phyloP scores from a whole-genome alignment of 768 basidiomycete genomes.

The Collybiopsis luxurians region DNA sequence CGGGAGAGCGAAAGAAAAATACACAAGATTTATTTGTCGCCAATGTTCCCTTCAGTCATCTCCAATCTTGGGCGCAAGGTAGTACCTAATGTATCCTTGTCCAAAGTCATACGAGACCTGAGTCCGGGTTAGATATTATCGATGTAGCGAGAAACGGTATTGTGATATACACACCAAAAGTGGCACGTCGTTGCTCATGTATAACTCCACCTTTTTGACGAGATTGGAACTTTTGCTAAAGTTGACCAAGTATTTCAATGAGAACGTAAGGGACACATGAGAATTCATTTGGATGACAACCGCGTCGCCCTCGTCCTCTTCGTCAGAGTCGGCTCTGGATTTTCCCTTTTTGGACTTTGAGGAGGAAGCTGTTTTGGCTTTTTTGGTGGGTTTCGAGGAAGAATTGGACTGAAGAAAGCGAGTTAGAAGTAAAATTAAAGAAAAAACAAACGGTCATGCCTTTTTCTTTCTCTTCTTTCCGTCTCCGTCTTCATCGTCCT shows the following conservation, averaged over 20 bases:
- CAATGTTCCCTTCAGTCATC: constrained; percentile 52
- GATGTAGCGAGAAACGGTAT: not conserved
- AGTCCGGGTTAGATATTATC: not conserved
- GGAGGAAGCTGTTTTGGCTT: constrained; percentile 34
- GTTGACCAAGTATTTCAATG: constrained; percentile 95
- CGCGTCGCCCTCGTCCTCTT: constrained; percentile 49
- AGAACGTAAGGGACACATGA: constrained; percentile 91
- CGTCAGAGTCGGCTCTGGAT: constrained; percentile 48
- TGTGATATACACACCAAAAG: constrained; percentile 73
- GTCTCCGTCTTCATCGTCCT: constrained; percentile 43
- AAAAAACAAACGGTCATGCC: constrained; percentile 24
- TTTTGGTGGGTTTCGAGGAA: constrained; percentile 37
- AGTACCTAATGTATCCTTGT: constrained; percentile 89
- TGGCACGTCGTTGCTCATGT: constrained; percentile 92
- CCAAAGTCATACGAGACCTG: constrained; percentile 90
- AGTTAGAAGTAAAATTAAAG: not conserved
- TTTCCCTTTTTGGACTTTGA: constrained; percentile 58
- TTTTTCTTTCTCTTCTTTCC: constrained; percentile 78
- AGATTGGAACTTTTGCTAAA: constrained; percentile 89
- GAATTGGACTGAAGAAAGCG: constrained; percentile 6
- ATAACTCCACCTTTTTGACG: constrained; percentile 69
- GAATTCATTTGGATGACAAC: constrained; percentile 86
- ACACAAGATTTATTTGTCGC: no score
- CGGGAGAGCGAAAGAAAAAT: no score
- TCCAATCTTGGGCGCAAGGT: constrained; percentile 94